Evolutionary conservation across 768 basidiomycete genomes (phyloP), one percentile per base, ranked within the genome.

Genomic region (Lyophyllum decastes): DNA sequence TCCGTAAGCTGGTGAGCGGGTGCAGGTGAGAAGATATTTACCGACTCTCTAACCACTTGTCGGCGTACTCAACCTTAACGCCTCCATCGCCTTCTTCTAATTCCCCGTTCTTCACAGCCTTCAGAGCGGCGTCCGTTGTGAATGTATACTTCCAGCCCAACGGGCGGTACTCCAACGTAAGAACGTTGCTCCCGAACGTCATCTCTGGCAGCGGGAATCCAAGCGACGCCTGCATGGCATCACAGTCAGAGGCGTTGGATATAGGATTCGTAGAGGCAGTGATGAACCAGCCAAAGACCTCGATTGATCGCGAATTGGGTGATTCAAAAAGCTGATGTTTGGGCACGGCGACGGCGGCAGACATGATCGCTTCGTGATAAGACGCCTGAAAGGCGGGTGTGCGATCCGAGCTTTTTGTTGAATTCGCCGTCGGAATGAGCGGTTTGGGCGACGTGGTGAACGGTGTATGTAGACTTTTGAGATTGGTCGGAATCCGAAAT

Each of bases 31-130:
- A 59, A 58, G 34, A 49, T 35, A 60, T 80, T 59, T 73, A 93
- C 94, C 94, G 85, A 74, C 90, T 95, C 73, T 85, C 85, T 62
- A 94, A 74, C 97, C 96, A 99, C 50, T 89, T 89, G 54, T 97
- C 94, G 1, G 97, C 94, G 73, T 98, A 92, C 22, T 89, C 90
- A 17, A 99, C 97, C 64, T 92, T 92, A 61, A 98, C 94, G 0
- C 90, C 94, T 1, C 95, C 95, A 58, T 96, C 94, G 2, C 93
- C 94, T 0, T 81, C 82, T 19, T 72, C 84, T 35, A 91, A 83
- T 68, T 89, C 85, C 17, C 86, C 94, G 59, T 82, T 87, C 70
- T 83, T 90, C 7, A 98, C 96, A 1, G 66, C 76, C 43, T 74
- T 74, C 46, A 99, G 73, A 1, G 94, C 93, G 11, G 82, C 80